Conservation (phyloP, 2,329 filamentous ascomycete genomes). For the Cladosporium sp. region DNA sequence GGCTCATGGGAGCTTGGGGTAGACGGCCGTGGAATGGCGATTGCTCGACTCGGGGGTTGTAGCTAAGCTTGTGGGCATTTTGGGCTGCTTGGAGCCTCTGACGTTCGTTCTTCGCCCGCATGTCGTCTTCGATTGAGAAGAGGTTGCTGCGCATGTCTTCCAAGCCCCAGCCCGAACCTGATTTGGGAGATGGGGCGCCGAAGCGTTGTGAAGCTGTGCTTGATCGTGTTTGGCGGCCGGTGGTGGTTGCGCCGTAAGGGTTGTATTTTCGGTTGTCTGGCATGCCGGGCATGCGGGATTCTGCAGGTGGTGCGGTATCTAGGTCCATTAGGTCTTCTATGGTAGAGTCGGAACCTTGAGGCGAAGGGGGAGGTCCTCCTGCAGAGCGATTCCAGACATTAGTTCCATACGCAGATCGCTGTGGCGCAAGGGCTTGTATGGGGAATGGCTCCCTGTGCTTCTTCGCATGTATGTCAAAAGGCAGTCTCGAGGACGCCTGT, state of each 20-base stretch:
- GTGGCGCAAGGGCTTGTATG: slow-evolving; percentile 30
- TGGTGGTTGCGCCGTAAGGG: slow-evolving; percentile 16
- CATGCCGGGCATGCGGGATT: slow-evolving; percentile 18
- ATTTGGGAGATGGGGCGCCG: slow-evolving; percentile 36
- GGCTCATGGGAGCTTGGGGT: slow-evolving; percentile 64
- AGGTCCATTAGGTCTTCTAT: slow-evolving; percentile 67
- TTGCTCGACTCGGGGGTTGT: slow-evolving; percentile 33
- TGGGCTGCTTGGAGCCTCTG: slow-evolving; percentile 13
- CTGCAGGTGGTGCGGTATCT: slow-evolving; percentile 45
- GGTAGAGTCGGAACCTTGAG: slow-evolving; percentile 22
- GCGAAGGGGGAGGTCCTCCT: slow-evolving; percentile 18
- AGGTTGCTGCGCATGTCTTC: slow-evolving; percentile 22
- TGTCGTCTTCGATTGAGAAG: slow-evolving; percentile 24
- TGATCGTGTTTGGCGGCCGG: slow-evolving; percentile 15
- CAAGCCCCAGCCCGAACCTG: slow-evolving; percentile 16
- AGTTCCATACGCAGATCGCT: slow-evolving; percentile 14
- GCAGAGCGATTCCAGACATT: slow-evolving; percentile 15
- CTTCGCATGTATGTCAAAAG: slow-evolving; percentile 23
- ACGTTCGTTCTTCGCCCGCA: slow-evolving; percentile 16
- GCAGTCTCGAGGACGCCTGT: slow-evolving; percentile 25
- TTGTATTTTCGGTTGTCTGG: slow-evolving; percentile 17
- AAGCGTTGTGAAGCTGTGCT: slow-evolving; percentile 44
- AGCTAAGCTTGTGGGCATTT: slow-evolving; percentile 15
- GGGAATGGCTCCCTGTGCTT: slow-evolving; percentile 32
- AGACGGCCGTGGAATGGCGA: slow-evolving; percentile 67